phyloP scores from a whole-genome alignment of 2,329 filamentous ascomycete genomes.

The Nectriaceae sp. region DNA sequence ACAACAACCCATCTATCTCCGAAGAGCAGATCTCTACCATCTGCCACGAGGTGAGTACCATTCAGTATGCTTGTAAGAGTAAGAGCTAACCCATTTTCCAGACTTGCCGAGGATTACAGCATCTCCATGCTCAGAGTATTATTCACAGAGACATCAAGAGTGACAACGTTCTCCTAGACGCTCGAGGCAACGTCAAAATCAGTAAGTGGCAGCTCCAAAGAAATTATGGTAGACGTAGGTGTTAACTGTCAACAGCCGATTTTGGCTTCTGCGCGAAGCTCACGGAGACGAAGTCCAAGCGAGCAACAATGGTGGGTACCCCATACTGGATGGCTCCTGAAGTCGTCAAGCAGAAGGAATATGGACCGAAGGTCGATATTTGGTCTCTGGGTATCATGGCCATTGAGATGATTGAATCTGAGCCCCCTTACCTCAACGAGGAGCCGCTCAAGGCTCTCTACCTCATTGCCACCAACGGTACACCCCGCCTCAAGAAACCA shows the following conservation, averaged over 20 bases:
- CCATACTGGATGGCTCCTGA: slow-evolving; percentile 99
- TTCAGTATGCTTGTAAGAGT: slow-evolving; percentile 6
- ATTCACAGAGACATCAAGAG: slow-evolving; percentile 99
- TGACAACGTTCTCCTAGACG: slow-evolving; percentile 95
- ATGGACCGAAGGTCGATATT: slow-evolving; percentile 96
- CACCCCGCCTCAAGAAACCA: slow-evolving; percentile 94
- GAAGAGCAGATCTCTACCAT: slow-evolving; percentile 99
- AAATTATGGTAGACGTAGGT: not conserved
- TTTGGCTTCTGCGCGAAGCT: slow-evolving; percentile 99
- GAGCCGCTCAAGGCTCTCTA: slow-evolving; percentile 97
- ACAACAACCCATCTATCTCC: slow-evolving; percentile 91
- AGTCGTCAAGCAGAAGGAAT: slow-evolving; percentile 99
- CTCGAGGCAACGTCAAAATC: slow-evolving; percentile 95
- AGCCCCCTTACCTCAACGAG: slow-evolving; percentile 96
- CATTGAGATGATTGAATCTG: slow-evolving; percentile 99
- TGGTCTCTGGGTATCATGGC: slow-evolving; percentile 99
- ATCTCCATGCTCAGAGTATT: slow-evolving; percentile 93
- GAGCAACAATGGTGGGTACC: slow-evolving; percentile 98
- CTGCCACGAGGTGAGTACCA: slow-evolving; percentile 77
- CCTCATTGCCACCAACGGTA: slow-evolving; percentile 96
- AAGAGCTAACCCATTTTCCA: slow-evolving; percentile 40
- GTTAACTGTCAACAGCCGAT: slow-evolving; percentile 65
- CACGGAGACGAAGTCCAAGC: slow-evolving; percentile 94
- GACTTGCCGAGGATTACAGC: slow-evolving; percentile 94
- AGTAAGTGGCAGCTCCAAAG: slow-evolving; percentile 63